phyloP scores from a whole-genome alignment of 495 filamentous ascomycete species.

The Hyphodiscus hymeniophilus region DNA sequence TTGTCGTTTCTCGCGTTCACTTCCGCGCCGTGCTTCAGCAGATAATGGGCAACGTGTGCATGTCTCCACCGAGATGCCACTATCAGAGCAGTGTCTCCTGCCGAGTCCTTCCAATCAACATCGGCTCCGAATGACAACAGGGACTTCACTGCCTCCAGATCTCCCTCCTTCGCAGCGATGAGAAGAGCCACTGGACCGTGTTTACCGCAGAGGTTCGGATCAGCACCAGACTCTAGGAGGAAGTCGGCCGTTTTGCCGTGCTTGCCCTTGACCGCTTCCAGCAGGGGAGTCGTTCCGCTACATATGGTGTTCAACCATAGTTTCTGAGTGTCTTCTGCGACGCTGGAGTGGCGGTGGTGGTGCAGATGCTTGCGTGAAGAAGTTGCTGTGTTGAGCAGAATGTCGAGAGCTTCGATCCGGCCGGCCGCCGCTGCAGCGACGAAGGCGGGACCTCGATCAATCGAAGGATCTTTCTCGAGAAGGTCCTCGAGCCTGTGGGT shows the following conservation, averaged over 20 bases:
- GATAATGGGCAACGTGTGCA: background rate
- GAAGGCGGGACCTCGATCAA: constrained; percentile 9
- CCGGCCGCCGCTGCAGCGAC: constrained; percentile 2
- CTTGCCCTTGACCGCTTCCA: constrained; percentile 6
- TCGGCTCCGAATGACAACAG: constrained; percentile 2
- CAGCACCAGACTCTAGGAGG: constrained; percentile 7
- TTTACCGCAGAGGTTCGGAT: constrained; percentile 7
- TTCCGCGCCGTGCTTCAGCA: constrained; percentile 1
- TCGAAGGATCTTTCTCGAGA: constrained; percentile 1
- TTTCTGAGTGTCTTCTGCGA: background rate
- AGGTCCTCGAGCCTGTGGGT: background rate
- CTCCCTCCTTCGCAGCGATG: constrained; percentile 2
- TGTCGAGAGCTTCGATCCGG: background rate
- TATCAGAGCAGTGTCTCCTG: constrained; percentile 12
- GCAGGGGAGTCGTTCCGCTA: constrained; percentile 5
- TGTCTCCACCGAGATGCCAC: constrained; percentile 3
- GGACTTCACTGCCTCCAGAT: constrained; percentile 2
- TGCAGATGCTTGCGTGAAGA: background rate
- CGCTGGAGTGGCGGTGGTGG: background rate
- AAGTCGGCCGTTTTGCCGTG: constrained; percentile 7
- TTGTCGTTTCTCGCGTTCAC: constrained; percentile 5
- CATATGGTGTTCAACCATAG: constrained; percentile 2
- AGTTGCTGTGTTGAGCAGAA: constrained; percentile 3
- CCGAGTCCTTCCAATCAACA: background rate
- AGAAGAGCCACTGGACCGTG: constrained; percentile 2